These are phyloP conservation scores for Eucalyptus marginata DNA, from an alignment of 345 rosid species.

Conservation along the genomic window DNA sequence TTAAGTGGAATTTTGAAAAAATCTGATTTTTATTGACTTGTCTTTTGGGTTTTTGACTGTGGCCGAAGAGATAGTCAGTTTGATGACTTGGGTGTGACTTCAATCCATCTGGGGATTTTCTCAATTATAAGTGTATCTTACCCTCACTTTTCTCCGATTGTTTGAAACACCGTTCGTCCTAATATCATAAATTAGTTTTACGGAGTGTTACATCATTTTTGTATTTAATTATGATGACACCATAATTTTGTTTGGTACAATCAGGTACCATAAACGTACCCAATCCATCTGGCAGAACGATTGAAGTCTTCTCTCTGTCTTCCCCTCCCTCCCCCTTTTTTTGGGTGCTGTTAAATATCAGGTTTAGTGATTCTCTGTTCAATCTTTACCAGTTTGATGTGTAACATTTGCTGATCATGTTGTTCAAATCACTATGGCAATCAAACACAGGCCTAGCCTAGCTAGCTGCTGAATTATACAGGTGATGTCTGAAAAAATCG, in stretches of 20 bases:
- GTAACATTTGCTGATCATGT: background rate
- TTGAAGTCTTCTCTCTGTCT: too few relatives aligned
- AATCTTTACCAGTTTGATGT: background rate
- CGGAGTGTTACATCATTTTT: too few relatives aligned
- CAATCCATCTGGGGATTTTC: background rate
- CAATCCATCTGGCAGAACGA: too few relatives aligned
- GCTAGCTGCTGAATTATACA: background rate
- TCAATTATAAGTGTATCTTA: background rate
- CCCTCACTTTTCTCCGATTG: too few relatives aligned
- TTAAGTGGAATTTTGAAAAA: background rate
- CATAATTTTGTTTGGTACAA: too few relatives aligned
- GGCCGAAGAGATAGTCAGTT: background rate
- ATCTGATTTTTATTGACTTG: background rate
- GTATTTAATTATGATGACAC: too few relatives aligned
- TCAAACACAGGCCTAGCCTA: background rate
- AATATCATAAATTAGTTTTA: too few relatives aligned
- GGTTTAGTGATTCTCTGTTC: background rate
- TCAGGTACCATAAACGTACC: too few relatives aligned
- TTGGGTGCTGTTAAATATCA: background rate
- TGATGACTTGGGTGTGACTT: background rate
- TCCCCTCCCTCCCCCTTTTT: background rate
- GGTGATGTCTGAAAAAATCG: background rate
- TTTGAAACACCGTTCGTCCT: too few relatives aligned
- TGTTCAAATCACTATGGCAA: background rate
- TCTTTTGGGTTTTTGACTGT: background rate